Base-by-base conservation (phyloP, 768 basidiomycete genomes). In the Auriscalpium microsporum region DNA sequence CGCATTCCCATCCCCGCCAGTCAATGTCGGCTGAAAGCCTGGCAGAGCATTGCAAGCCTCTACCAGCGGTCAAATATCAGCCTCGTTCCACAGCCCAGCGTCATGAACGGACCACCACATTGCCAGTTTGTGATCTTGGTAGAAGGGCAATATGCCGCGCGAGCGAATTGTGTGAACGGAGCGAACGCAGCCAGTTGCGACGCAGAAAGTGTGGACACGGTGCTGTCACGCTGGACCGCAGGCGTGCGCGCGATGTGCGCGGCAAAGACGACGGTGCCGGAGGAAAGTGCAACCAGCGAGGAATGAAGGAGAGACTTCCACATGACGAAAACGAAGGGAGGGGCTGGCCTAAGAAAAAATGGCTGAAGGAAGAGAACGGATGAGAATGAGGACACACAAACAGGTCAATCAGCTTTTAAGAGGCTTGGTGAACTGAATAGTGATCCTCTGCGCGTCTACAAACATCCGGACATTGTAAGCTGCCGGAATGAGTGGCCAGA, bases 141-240 rank as follows among this genome's bases (percentile, higher is more conserved):
- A 2, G 75, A 68, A 4, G 69, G 42, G 58, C 81, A 82, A 62
- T 82, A 82, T 14, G 80, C 76, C 1, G 80, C 81, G 33, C 78
- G 70, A 17, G 81, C 78, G 63, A 83, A 78, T 62, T 78, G 70
- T 0, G 77, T 72, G 52, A 71, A 81, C 9, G 79, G 78, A 1
- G 70, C 67, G 28, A 78, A 70, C 16, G 56, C 66, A 10, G 70
- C 53, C 45, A 79, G 62, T 48, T 73, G 65, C 0, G 63, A 46
- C 0, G 69, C 11, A 0, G 75, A 51, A 42, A 74, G 53, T 16
- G 50, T 10, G 11, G 59, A 66, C 48, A 69, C 65, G 3, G 21
- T 21, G 21, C 21, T 21, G 21, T 21, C 21, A 21, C 21, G 21
- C 21, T 21, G 21, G 3, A 21, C 21, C 21, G 21, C 19, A 52